Evolutionary conservation across 768 basidiomycete genomes (phyloP), one percentile per base, ranked within the genome.

Genomic region (Tricholoma hemisulphureum): DNA sequence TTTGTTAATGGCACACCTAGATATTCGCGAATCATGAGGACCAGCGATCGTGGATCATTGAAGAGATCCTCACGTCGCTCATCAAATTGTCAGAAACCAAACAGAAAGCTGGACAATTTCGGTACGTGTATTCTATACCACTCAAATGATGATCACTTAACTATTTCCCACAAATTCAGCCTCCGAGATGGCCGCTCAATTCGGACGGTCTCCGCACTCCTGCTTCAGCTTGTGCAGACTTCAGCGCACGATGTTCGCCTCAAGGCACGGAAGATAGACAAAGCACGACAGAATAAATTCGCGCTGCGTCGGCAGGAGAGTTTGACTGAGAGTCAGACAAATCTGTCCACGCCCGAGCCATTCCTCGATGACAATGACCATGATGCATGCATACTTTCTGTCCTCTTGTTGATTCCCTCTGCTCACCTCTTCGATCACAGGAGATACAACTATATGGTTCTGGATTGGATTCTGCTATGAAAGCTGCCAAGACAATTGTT

Each of bases 41-140:
- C 41, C 97, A 99, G 70, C 78, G 97, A 8, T 86, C 88, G 1
- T 97, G 95, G 95, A 96, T 98, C 61, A 89, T 98, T n/a, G 95
- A 98, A 69, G 97, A 98, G 71, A 95, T 98, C 31, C 67, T 99
- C 24, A 83, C 86, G 8, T 95, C 93, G 0, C 75, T 98, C 54
- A 95, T 91, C 63, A 95, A 93, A 71, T 78, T 95, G 21, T 91
- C 93, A 2, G 91, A 94, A 65, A 85, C 87, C 18, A 97, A 93
- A 69, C 92, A 93, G 72, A 89, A 89, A 63, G 91, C 89, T 50
- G 91, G 93, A 0, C 91, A 92, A 63, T 96, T 95, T 72, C 81
- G 87, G 94, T 95, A 46, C 13, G 85, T 73, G n/a, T 4, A 24
- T 13, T 28, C 20, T 53, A 9, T 49, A 1, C 39, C 9, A 16